These are phyloP conservation scores for Parietichytrium sp. DNA, from an alignment of 108 stramenopile species.

Conservation along the genomic window DNA sequence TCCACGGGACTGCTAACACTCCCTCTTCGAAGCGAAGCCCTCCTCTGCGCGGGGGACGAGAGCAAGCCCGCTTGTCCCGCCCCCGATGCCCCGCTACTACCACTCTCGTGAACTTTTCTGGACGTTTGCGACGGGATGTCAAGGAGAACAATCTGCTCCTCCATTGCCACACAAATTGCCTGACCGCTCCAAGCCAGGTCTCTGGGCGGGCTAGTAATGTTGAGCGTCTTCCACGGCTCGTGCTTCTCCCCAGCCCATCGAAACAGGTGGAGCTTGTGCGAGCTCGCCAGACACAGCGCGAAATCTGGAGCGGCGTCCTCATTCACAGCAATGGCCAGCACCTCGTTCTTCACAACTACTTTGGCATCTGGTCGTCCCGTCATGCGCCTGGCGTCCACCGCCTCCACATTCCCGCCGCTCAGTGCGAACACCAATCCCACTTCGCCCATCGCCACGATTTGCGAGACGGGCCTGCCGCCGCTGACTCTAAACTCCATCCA, in stretches of 20 bases:
- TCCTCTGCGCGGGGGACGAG: neutral
- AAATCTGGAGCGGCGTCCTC: conserved; percentile 7
- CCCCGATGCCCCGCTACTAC: neutral
- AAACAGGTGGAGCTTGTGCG: conserved; percentile 9
- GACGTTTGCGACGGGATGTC: neutral
- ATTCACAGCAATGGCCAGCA: neutral
- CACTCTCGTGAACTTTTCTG: neutral
- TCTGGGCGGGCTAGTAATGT: neutral
- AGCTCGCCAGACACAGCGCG: neutral
- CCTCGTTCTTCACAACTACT: neutral
- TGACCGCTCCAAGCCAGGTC: neutral
- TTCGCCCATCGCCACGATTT: conserved; percentile 20
- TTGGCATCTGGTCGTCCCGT: neutral
- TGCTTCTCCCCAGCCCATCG: neutral
- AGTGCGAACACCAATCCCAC: neutral
- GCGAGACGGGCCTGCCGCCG: neutral
- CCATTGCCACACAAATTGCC: conserved; percentile 15
- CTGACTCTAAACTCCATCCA: neutral
- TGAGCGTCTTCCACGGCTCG: conserved; percentile 18
- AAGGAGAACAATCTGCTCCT: neutral
- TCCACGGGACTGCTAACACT: too few relatives aligned
- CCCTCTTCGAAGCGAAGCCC: neutral
- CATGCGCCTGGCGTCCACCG: conserved; percentile 6
- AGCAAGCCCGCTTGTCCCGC: too few relatives aligned
- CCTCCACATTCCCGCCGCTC: neutral